A percentile compares a stretch with the other conserved stretches of the same genome.
Conservation (phyloP, 2,329 filamentous ascomycete genomes). For the Bipolaris zeicola region DNA sequence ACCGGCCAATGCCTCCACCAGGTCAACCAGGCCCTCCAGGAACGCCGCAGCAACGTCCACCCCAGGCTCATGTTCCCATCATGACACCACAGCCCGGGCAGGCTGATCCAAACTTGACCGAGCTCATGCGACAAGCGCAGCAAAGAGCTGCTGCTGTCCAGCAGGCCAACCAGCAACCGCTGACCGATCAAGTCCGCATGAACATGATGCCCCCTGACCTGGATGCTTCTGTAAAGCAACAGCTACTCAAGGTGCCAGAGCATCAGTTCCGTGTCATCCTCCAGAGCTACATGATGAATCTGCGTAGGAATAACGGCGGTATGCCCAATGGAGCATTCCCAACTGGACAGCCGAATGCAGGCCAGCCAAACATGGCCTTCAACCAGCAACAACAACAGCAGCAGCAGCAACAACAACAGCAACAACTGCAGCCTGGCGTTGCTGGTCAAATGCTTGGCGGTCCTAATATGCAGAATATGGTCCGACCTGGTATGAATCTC, state of each 20-base stretch:
- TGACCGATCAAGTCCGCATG: conserved; percentile 42
- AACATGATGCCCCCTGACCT: conserved; percentile 41
- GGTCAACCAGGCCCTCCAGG: conserved; percentile 48
- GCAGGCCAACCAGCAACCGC: conserved; percentile 31
- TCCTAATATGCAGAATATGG: conserved; percentile 35
- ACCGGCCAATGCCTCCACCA: conserved; percentile 54
- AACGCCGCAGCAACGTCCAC: conserved; percentile 45
- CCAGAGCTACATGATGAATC: conserved; percentile 29
- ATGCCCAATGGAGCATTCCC: conserved; percentile 32
- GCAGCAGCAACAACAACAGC: conserved; percentile 27
- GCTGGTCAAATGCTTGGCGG: conserved; percentile 36
- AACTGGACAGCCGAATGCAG: conserved; percentile 25
- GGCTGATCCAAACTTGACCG: conserved; percentile 36
- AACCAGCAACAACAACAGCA: conserved; percentile 37
- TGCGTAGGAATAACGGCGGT: conserved; percentile 27
- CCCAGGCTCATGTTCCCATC: conserved; percentile 42
- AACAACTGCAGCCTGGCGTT: conserved; percentile 27
- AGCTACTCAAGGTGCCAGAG: conserved; percentile 45
- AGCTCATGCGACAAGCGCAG: conserved; percentile 44
- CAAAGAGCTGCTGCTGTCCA: conserved; percentile 40
- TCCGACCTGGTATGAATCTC: conserved; percentile 35
- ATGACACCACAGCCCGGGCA: conserved; percentile 43
- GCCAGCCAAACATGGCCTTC: conserved; percentile 40
- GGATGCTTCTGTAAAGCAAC: conserved; percentile 36
- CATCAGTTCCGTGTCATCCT: conserved; percentile 40